These are phyloP conservation scores for Picea glauca DNA, from an alignment of 75 land plant genomes.

Conservation along the genomic window DNA sequence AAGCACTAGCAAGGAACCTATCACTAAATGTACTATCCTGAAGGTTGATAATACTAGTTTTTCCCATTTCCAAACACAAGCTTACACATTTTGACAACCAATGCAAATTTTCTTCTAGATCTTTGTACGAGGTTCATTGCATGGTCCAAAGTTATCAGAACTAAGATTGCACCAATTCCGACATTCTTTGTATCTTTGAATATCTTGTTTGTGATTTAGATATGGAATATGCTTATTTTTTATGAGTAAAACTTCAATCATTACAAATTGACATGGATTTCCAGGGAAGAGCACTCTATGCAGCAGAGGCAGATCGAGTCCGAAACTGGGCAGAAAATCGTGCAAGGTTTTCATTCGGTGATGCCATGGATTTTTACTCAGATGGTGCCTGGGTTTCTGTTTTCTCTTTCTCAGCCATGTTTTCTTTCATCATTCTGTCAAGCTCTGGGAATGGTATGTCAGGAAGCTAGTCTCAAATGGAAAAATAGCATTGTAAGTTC, in stretches of 20 bases:
- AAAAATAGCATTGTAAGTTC: no score
- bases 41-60: neutral
- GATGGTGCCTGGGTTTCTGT: constrained; percentile 92
- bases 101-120: neutral
- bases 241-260: neutral
- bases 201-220: neutral
- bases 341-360: constrained; percentile 75
- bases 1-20: neutral
- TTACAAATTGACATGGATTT: constrained; percentile 4
- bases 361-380: constrained; percentile 96
- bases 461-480: constrained; percentile 34
- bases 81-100: neutral
- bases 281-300: constrained; percentile 95
- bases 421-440: constrained; percentile 91
- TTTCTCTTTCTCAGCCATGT: constrained; percentile 89
- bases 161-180: neutral
- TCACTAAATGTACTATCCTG: neutral
- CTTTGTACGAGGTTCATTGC: neutral
- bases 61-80: neutral
- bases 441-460: constrained; percentile 42
- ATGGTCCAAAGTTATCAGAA: neutral
- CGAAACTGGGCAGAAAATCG: constrained; percentile 96
- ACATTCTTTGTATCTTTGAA: neutral
- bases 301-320: constrained; percentile 94
- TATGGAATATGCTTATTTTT: neutral